phyloP scores from a whole-genome alignment of 2,329 filamentous ascomycete genomes.

The Onygenales sp. region DNA sequence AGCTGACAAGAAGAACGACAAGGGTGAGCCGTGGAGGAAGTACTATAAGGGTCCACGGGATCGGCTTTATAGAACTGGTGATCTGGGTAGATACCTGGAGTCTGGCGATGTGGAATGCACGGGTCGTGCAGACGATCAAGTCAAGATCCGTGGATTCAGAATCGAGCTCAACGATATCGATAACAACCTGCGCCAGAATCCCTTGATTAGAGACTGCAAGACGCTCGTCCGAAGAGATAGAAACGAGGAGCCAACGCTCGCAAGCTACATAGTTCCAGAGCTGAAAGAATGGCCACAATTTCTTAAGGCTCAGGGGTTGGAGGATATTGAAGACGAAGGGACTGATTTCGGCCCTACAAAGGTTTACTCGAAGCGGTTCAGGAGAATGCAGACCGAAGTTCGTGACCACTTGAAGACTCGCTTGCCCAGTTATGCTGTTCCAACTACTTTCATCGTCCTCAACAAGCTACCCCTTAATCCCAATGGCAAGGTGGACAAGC shows the following conservation, averaged over 20 bases:
- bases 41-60: conserved; percentile 77
- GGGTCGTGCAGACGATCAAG: conserved; percentile 75
- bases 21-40: conserved; percentile 62
- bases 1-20: conserved; percentile 47
- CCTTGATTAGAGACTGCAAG: conserved; percentile 70
- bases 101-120: conserved; percentile 67
- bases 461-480: conserved; percentile 64
- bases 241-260: conserved; percentile 74
- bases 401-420: conserved; percentile 3
- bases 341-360: conserved; percentile 23
- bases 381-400: conserved; percentile 38
- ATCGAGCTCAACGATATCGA: conserved; percentile 95
- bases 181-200: conserved; percentile 64
- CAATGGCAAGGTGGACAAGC: conserved; percentile 78
- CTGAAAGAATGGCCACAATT: conserved; percentile 62
- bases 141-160: conserved; percentile 92
- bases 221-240: conserved; percentile 77
- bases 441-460: conserved; percentile 63
- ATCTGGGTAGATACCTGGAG: conserved; percentile 66
- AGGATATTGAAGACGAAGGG: conserved; percentile 47
- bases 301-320: conserved; percentile 46
- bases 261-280: conserved; percentile 86
- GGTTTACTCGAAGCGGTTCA: conserved; percentile 47
- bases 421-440: conserved; percentile 54
- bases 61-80: conserved; percentile 77